Evolutionary conservation across 257 asterid species (phyloP), one percentile per base, ranked within the genome.

Genomic region (Fraxinus pennsylvanica): DNA sequence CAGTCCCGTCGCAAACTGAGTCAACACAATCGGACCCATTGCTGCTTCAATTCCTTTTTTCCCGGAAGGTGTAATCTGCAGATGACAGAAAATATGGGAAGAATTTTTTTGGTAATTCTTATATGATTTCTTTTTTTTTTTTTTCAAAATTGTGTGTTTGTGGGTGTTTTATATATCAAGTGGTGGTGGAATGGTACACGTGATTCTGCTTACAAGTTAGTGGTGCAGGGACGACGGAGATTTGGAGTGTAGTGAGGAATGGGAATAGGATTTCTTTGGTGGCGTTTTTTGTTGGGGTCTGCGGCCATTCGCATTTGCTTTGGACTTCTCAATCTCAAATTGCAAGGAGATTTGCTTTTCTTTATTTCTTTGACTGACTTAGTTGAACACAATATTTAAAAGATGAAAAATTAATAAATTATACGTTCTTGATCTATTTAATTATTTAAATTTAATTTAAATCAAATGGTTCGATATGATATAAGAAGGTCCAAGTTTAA

Each of bases 1-100:
- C 9, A 89, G 82, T 43, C 92, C 92, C 3, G 92, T 84, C 71
- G 92, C 92, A 59, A 89, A 67, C 52, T 87, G 92, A 67, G 89
- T 83, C 74, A 89, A 68, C 52, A 89, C 89, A 57, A 87, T 82
- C 75, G 69, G 69, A 25, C 35, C 35, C 69, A 63, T 63, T 63
- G 29, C n/a, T 25, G n/a, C 8, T 59, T 59, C 33, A 63, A 25
- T 27, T 63, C 69, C 35, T 27, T 63, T 22, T 63, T 22, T 27
- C 35, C 69, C 9, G 35, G 7, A 63, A 22, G 9, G 2, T 27
- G 19, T 25, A 63, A 63, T 63, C 69, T 63, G 36, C 30, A 22
- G 33, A 63, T 25, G 33, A 63, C 19, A 63, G 69, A 63, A 63
- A 22, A 63, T 63, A 63, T 32, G 4, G 29, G 69, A 25, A 27